These are phyloP conservation scores for Durotheca rogersii DNA, from an alignment of 495 filamentous ascomycete genomes.

Conservation along the genomic window DNA sequence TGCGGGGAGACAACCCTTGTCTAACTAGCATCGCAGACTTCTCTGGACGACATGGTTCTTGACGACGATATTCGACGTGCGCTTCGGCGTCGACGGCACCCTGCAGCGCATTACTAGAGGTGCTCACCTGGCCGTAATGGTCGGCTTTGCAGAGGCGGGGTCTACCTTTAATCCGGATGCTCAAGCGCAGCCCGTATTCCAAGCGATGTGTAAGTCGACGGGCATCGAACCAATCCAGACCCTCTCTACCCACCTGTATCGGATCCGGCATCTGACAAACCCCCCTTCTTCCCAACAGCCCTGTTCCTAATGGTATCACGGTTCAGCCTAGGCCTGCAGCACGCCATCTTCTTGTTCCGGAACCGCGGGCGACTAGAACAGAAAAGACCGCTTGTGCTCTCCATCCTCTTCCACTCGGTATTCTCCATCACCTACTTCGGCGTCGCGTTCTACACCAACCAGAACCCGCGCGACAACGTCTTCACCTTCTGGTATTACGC, in stretches of 20 bases:
- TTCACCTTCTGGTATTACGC: background rate
- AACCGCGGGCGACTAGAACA: background rate
- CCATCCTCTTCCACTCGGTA: background rate
- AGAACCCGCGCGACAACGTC: background rate
- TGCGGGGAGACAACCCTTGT: too few relatives aligned
- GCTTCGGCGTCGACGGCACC: background rate
- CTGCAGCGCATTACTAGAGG: background rate
- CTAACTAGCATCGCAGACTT: background rate
- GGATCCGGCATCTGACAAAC: background rate
- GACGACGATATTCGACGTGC: slow-evolving; percentile 3
- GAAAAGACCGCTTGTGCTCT: background rate
- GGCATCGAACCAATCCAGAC: background rate
- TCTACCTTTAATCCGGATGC: background rate
- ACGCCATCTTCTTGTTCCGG: background rate
- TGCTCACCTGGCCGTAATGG: slow-evolving; percentile 4
- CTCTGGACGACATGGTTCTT: slow-evolving; percentile 3
- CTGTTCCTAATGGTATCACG: background rate
- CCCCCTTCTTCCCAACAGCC: background rate
- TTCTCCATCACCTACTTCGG: background rate
- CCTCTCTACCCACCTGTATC: too few relatives aligned
- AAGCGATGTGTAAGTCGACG: slow-evolving; percentile 1
- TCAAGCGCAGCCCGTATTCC: slow-evolving; percentile 2
- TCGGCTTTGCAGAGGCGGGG: slow-evolving; percentile 6
- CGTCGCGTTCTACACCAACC: background rate
- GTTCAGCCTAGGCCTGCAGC: background rate